Conservation (phyloP, 192 early-diverging fungal genomes). For the Obelidium mucronatum region DNA sequence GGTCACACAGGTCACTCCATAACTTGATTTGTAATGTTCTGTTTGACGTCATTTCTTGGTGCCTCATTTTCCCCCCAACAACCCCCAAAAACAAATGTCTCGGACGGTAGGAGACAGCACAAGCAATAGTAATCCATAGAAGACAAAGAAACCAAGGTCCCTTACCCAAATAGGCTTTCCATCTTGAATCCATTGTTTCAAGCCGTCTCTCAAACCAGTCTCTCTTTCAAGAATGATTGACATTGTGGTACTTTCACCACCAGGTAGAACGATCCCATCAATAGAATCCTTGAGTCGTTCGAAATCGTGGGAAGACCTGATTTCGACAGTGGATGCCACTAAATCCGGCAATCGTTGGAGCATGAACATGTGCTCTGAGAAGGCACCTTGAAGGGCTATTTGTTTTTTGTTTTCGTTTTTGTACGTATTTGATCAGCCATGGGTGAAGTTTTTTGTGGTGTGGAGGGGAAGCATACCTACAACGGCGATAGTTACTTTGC, state of each 20-base stretch:
- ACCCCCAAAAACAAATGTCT: no score
- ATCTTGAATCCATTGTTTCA: conserved; percentile 78
- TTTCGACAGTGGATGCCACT: conserved; percentile 58
- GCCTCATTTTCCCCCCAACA: no score
- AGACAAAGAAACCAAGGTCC: neutral
- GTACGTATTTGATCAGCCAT: neutral
- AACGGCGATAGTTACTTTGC: conserved; percentile 12
- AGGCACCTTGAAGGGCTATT: conserved; percentile 95
- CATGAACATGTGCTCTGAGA: conserved; percentile 87
- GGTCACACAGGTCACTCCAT: no score
- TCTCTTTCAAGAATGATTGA: conserved; percentile 87
- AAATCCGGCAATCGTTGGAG: conserved; percentile 72
- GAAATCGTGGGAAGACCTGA: conserved; percentile 79
- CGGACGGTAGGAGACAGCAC: no score
- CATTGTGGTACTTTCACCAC: conserved; percentile 95
- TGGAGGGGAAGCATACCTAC: conserved; percentile 2
- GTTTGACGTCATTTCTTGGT: no score
- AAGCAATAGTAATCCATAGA: no score
- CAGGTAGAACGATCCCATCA: conserved; percentile 93
- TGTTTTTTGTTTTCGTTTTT: neutral
- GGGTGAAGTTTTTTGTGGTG: neutral
- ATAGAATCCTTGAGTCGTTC: conserved; percentile 47
- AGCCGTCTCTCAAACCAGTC: conserved; percentile 76
- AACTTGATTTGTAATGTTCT: no score
- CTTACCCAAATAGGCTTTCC: conserved; percentile 79